Evolutionary conservation across 2,329 filamentous ascomycete genomes (phyloP).

Genomic region (Cladosporium velox): DNA sequence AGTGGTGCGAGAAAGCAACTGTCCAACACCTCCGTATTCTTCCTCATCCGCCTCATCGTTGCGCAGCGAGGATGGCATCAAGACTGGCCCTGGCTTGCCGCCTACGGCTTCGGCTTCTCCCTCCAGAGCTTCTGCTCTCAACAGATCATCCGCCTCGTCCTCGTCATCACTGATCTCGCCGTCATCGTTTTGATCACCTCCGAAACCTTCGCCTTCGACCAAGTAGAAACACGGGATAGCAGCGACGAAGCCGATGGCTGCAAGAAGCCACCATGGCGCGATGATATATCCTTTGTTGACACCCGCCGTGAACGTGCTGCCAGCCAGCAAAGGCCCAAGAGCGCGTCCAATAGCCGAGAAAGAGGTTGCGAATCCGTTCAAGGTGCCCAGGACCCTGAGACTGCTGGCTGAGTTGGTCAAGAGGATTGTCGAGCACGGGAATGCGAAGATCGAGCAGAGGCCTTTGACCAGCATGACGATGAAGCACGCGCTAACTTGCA

Average conservation of each 20-base stretch:
- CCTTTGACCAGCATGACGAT: constrained; percentile 72
- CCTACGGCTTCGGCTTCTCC: constrained; percentile 28
- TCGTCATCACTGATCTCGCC: constrained; percentile 41
- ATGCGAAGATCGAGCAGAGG: constrained; percentile 76
- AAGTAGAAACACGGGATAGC: constrained; percentile 74
- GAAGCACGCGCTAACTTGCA: constrained; percentile 64
- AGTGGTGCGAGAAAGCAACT: constrained; percentile 39
- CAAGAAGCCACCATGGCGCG: constrained; percentile 79
- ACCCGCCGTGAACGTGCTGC: constrained; percentile 73
- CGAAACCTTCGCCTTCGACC: constrained; percentile 70
- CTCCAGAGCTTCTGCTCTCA: constrained; percentile 26
- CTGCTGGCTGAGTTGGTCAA: constrained; percentile 83
- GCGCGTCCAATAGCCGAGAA: constrained; percentile 80
- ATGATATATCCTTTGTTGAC: constrained; percentile 75
- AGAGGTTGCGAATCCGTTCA: constrained; percentile 88
- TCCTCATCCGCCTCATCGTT: constrained; percentile 36
- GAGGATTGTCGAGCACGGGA: constrained; percentile 86
- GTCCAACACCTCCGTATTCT: constrained; percentile 42
- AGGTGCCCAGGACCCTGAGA: constrained; percentile 75
- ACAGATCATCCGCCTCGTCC: constrained; percentile 29
- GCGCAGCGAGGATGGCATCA: constrained; percentile 12
- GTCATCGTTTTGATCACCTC: constrained; percentile 40
- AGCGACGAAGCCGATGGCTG: constrained; percentile 62
- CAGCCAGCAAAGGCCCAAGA: constrained; percentile 72
- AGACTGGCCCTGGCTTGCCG: constrained; percentile 25